phyloP scores from a whole-genome alignment of 805 yeast genomes.

The Saturnispora besseyi region DNA sequence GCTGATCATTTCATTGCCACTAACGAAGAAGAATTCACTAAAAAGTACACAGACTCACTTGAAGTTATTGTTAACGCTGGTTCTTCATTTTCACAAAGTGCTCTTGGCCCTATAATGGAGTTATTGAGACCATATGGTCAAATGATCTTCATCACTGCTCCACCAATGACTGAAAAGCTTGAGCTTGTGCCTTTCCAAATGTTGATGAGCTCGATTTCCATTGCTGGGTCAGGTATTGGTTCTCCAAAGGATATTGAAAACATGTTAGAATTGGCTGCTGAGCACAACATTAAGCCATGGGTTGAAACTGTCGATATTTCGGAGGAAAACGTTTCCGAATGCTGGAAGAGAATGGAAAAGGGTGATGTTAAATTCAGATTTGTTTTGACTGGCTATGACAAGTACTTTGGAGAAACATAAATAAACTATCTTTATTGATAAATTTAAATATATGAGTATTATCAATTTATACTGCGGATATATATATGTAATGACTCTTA shows the following conservation, averaged over 20 bases:
- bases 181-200: constrained; percentile 28
- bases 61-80: constrained; percentile 46
- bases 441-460: no score
- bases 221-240: constrained; percentile 33
- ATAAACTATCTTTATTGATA: neutral
- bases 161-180: constrained; percentile 29
- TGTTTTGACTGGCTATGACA: constrained; percentile 40
- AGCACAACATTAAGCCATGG: constrained; percentile 40
- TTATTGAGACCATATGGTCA: constrained; percentile 28
- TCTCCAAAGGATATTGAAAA: constrained; percentile 35
- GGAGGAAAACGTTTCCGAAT: constrained; percentile 34
- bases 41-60: constrained; percentile 26
- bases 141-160: constrained; percentile 24
- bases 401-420: constrained; percentile 14
- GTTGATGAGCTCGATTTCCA: constrained; percentile 25
- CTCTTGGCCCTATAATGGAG: constrained; percentile 19
- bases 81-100: constrained; percentile 29
- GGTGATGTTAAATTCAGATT: constrained; percentile 48
- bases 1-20: constrained; percentile 50
- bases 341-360: constrained; percentile 36
- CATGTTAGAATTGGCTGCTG: constrained; percentile 39
- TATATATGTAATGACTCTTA: no score
- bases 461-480: no score
- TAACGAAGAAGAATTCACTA: constrained; percentile 36
- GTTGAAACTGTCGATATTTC: constrained; percentile 39